Evolutionary conservation across 768 basidiomycete genomes (phyloP), one percentile per base, ranked within the genome.

Genomic region (Pholiota microspora): DNA sequence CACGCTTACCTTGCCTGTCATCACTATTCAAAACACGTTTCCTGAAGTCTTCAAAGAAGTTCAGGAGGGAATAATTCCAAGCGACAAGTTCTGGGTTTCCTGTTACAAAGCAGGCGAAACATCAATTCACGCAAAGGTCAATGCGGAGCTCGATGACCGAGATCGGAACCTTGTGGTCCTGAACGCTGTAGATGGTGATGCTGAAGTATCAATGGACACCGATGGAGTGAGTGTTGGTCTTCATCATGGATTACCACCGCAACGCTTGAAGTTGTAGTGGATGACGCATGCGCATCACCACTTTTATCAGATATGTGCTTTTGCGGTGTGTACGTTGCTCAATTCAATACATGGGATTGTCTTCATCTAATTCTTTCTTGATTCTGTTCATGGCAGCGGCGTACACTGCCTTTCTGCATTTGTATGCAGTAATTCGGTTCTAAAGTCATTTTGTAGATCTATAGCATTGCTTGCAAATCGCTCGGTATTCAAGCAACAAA

Each of bases 61-160:
- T 2, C 70, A 75, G 15, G 77, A 81, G 32, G 86, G 82, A 0
- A 55, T 80, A 2, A 71, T 88, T 0, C 74, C 80, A 0, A 68
- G 64, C 3, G 89, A 92, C 55, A 77, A 77, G 54, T 80, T 88
- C 64, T 92, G 88, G 88, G 68, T 91, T 2, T 91, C 89, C 2
- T 86, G 84, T 64, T 92, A 92, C 71, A 76, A 79, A 54, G 42
- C 67, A 0, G 75, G 73, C 3, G 71, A 76, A 54, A 68, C 73
- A 16, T 83, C 83, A 7, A 78, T 88, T 0, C 89, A 92, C 62
- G 82, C 84, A 0, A 86, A 84, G 69, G 74, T 88, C 21, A 68
- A 71, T 23, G 78, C 81, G 3, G 66, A 73, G 38, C 71, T 85
- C 25, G 79, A 84, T 59, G 79, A 82, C n/a, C 68, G 68, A 10